These are phyloP conservation scores for Incumbomyces lentus DNA, from an alignment of 2,329 filamentous ascomycete species.

Conservation along the genomic window DNA sequence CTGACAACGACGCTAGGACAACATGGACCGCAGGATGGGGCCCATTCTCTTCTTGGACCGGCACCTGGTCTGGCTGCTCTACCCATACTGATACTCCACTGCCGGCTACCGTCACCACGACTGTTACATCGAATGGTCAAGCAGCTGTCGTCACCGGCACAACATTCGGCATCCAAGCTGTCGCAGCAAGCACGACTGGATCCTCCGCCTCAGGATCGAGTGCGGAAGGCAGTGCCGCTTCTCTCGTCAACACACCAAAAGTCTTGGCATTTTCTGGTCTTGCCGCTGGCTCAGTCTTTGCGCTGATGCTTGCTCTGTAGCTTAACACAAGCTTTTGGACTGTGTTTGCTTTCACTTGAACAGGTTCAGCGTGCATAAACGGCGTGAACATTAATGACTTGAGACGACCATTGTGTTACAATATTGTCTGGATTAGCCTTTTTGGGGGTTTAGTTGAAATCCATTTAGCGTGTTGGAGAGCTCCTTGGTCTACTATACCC, in stretches of 20 bases:
- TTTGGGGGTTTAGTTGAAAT: background rate
- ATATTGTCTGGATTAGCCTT: background rate
- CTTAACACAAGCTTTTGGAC: background rate
- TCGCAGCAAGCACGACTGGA: constrained; percentile 11
- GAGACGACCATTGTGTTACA: constrained; percentile 1
- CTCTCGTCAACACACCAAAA: constrained; percentile 9
- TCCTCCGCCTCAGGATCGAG: constrained; percentile 10
- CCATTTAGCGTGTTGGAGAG: background rate
- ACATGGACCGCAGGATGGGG: constrained; percentile 21
- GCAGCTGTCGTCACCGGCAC: constrained; percentile 20
- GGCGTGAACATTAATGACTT: background rate
- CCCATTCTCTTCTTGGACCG: constrained; percentile 15
- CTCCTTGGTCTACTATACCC: background rate
- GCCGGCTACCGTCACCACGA: constrained; percentile 20
- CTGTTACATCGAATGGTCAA: constrained; percentile 7
- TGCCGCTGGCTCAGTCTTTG: constrained; percentile 17
- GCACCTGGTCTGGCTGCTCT: constrained; percentile 21
- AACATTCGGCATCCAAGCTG: constrained; percentile 21
- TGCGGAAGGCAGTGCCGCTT: constrained; percentile 4
- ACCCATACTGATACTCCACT: constrained; percentile 16
- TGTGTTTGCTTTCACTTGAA: background rate
- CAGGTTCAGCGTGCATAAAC: background rate
- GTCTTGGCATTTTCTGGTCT: constrained; percentile 16
- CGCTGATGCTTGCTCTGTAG: constrained; percentile 19
- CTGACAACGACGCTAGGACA: constrained; percentile 10